Evolutionary conservation across 148 eudicot genomes (phyloP).

Genomic region (Rheum nobile): DNA sequence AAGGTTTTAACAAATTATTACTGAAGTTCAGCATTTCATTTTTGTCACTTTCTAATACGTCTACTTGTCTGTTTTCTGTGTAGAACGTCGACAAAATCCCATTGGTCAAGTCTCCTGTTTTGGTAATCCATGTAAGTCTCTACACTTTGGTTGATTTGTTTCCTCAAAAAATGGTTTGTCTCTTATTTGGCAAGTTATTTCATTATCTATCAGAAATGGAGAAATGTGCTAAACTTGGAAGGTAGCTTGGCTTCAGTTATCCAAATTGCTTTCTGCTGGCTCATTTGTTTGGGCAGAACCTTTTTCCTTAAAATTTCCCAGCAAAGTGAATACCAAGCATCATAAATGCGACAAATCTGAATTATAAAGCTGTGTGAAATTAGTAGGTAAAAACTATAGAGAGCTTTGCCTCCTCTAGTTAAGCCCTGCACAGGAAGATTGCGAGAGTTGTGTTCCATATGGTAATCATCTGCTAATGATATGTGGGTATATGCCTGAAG

Average conservation of each 20-base stretch:
- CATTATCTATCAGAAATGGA: neutral
- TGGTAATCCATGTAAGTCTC: slow-evolving; percentile 70
- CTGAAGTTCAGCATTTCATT: neutral
- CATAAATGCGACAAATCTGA: too few species aligned
- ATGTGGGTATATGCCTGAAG: neutral
- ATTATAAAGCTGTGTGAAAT: neutral
- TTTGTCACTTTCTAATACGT: neutral
- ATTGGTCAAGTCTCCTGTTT: slow-evolving; percentile 50
- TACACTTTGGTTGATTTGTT: neutral
- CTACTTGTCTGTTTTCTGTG: slow-evolving; percentile 15
- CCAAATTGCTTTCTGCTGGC: neutral
- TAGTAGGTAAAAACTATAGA: neutral
- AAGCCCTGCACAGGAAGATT: neutral
- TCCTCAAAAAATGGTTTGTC: neutral
- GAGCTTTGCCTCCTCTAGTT: neutral
- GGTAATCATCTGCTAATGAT: neutral
- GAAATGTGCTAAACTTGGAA: neutral
- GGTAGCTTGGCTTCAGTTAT: neutral
- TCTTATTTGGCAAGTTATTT: neutral
- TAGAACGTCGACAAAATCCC: slow-evolving; percentile 89
- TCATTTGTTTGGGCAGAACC: neutral
- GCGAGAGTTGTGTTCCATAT: neutral
- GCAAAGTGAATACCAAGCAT: neutral
- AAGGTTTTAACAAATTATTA: too few species aligned
- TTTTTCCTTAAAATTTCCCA: neutral